Evolutionary conservation across 2,329 filamentous ascomycete species (phyloP).

Genomic region (Aciculosporium take): DNA sequence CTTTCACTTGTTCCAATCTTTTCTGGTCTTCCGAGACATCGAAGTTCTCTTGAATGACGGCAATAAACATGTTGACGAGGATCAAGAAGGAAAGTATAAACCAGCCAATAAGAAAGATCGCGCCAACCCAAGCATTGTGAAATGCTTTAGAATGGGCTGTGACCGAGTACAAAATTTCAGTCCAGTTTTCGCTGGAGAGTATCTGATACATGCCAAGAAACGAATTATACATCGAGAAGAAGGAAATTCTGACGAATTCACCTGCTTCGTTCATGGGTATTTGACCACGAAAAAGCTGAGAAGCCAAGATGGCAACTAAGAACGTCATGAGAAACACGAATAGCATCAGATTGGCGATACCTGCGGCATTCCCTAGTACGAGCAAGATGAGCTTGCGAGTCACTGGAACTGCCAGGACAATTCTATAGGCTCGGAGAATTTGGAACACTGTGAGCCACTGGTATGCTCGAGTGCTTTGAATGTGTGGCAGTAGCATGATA

Average conservation of each 20-base stretch:
- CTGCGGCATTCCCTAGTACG: conserved; percentile 79
- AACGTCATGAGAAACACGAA: conserved; percentile 96
- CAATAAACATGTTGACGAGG: conserved; percentile 99
- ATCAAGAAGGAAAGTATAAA: conserved; percentile 94
- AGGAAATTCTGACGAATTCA: conserved; percentile 55
- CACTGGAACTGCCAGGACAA: conserved; percentile 78
- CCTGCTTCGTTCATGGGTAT: conserved; percentile 51
- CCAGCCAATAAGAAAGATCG: conserved; percentile 84
- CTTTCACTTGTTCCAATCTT: conserved; percentile 86
- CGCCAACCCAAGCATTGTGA: conserved; percentile 82
- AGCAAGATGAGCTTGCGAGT: conserved; percentile 76
- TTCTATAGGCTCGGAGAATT: conserved; percentile 78
- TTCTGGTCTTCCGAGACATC: conserved; percentile 98
- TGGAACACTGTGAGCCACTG: conserved; percentile 88
- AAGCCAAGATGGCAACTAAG: conserved; percentile 81
- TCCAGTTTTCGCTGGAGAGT: conserved; percentile 94
- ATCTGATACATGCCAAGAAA: conserved; percentile 98
- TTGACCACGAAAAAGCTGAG: conserved; percentile 82
- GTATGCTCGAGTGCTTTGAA: conserved; percentile 62
- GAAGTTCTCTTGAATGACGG: conserved; percentile 98
- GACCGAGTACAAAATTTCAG: conserved; percentile 67
- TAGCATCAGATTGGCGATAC: conserved; percentile 86
- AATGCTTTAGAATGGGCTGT: conserved; percentile 51
- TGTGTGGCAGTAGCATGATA: conserved; percentile 71
- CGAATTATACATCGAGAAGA: conserved; percentile 84